Base-by-base conservation (phyloP, 1,284 basidiomycete species). In the Austroboletus sp. region DNA sequence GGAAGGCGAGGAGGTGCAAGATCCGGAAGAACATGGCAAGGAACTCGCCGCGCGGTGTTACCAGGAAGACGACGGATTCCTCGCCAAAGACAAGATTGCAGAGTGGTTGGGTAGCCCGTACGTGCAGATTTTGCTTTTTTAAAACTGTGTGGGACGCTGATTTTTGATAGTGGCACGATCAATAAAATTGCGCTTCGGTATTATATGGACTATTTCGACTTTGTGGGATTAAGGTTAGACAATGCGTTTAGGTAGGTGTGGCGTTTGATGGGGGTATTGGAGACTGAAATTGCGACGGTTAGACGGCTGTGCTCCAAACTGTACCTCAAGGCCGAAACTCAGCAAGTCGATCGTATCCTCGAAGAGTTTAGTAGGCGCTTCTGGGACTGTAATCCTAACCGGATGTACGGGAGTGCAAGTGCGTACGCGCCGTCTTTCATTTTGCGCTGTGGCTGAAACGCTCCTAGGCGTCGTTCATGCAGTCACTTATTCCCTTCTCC, bases 341-440 rank as follows among this genome's bases (percentile, higher is more conserved):
- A 98, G 63, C 94, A 98, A 68, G 85, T 99, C 31, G 96, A 98
- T 66, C 83, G 95, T 34, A 96, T 99, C 55, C 74, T 99, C 15
- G 89, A 89, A 54, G 85, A 85, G 51, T 98, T 98, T 59, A 89
- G 87, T 52, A 73, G 81, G 37, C 78, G 91, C 7, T 99, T 89
- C 67, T 93, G 83, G 78, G 84, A 92, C 42, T 93, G 90, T 63
- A 98, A 98, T 63, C 85, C 88, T 0, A 71, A 70, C 3, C 78
- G 80, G 19, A 61, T 90, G 6, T 94, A 88, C 63, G 89, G 89
- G 25, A 89, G 81, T 53, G 74, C 88, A 4, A 86, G 90, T 91
- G 57, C 62, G 86, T 70, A 21, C 13, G 35, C 37, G 34, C 13
- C 9, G 6, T 45, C 31, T 62, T 42, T 15, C 30, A 35, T 34